These are phyloP conservation scores for Phyllosticta ampelicida DNA, from an alignment of 2,329 filamentous ascomycete species.

Conservation along the genomic window DNA sequence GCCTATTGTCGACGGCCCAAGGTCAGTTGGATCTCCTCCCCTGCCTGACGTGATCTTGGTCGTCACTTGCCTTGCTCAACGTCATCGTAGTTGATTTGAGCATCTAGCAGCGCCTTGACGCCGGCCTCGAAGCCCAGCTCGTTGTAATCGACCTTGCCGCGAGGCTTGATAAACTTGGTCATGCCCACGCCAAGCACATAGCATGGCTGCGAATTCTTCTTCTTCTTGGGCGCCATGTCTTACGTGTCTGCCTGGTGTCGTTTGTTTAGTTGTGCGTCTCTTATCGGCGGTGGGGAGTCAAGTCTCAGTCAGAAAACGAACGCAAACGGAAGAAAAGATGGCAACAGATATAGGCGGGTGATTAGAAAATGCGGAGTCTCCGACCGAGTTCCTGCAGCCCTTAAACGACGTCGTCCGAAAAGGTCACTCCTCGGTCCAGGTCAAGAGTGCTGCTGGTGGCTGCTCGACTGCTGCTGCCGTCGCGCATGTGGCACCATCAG, in stretches of 20 bases:
- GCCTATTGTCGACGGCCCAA: not conserved
- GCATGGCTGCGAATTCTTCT: conserved; percentile 42
- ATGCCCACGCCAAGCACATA: conserved; percentile 97
- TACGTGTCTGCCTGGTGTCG: conserved; percentile 3
- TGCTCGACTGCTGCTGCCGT: not conserved
- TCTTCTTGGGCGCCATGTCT: conserved; percentile 41
- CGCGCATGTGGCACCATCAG: not conserved
- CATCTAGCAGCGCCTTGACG: conserved; percentile 71
- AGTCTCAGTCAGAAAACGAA: too few species aligned
- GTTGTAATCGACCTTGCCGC: conserved; percentile 87
- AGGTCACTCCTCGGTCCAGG: not conserved
- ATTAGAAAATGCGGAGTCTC: not conserved
- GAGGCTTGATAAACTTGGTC: conserved; percentile 98
- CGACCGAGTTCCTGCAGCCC: not conserved
- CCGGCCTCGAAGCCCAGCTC: conserved; percentile 90
- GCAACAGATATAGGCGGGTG: not conserved
- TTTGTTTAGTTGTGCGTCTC: not conserved
- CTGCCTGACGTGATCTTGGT: too few species aligned
- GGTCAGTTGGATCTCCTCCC: not conserved
- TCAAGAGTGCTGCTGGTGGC: not conserved
- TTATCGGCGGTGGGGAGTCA: not conserved
- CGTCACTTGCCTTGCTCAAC: conserved; percentile 61
- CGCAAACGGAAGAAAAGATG: not conserved
- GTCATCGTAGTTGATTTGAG: conserved; percentile 91
- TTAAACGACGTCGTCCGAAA: not conserved